Conservation (phyloP, 768 basidiomycete species). For the Russula brevipes region DNA sequence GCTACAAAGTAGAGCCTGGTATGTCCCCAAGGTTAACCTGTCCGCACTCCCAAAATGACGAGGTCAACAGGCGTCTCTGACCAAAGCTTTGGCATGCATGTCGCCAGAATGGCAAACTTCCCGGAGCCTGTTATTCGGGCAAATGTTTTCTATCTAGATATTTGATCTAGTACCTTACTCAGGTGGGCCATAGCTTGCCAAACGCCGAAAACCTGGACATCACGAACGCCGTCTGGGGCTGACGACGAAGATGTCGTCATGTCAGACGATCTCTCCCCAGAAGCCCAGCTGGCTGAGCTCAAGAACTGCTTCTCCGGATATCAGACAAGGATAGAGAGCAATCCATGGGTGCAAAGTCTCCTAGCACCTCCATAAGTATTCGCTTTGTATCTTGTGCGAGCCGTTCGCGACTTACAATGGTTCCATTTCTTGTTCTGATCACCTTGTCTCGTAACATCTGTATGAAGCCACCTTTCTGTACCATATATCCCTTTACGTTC, state of each 20-base stretch:
- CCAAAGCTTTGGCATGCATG: conserved; percentile 98
- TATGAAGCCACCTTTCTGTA: background rate
- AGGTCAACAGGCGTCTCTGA: conserved; percentile 75
- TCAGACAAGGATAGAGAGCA: conserved; percentile 65
- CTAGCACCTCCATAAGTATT: conserved; percentile 38
- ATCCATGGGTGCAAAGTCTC: conserved; percentile 69
- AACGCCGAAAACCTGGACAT: conserved; percentile 67
- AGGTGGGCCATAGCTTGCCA: conserved; percentile 58
- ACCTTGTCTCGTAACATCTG: no score
- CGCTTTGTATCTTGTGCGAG: background rate
- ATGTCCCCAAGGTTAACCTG: conserved; percentile 22
- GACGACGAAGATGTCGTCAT: conserved; percentile 45
- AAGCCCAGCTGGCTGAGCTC: conserved; percentile 43
- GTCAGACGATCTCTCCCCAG: conserved; percentile 40
- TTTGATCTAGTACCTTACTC: background rate
- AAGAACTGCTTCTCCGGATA: conserved; percentile 60
- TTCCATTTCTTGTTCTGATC: no score
- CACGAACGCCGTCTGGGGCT: conserved; percentile 31
- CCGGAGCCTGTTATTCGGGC: conserved; percentile 56
- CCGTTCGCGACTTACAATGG: no score
- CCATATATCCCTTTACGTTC: background rate
- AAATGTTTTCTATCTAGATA: conserved; percentile 65
- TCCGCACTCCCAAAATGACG: background rate
- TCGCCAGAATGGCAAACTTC: conserved; percentile 73
- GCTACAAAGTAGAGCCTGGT: conserved; percentile 79